phyloP scores from a whole-genome alignment of 2,329 filamentous ascomycete species.

The Ophiostoma ulmi region DNA sequence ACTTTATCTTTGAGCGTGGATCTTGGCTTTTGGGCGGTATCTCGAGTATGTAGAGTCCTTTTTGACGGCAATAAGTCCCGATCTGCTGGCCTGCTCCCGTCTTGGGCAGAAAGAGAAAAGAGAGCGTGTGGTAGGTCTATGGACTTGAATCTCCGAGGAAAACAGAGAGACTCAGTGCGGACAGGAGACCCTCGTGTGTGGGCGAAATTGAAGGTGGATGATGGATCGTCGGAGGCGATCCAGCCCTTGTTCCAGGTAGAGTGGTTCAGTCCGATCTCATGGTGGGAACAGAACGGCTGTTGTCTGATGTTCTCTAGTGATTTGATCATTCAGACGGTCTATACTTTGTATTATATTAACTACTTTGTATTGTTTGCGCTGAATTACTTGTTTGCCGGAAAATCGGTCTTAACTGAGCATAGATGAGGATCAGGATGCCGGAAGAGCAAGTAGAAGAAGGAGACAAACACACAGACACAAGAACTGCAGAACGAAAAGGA shows the following conservation, averaged over 20 bases:
- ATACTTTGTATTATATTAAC: background rate
- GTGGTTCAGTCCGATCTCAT: background rate
- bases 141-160: too few species aligned
- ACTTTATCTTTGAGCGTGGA: background rate
- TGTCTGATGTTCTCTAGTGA: background rate
- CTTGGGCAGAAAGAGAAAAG: too few species aligned
- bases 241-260: conserved; percentile 10
- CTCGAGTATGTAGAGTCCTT: background rate
- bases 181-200: background rate
- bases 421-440: background rate
- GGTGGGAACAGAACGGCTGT: background rate
- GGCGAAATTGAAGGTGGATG: background rate
- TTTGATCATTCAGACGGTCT: background rate
- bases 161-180: background rate
- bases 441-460: conserved; percentile 2
- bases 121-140: too few species aligned
- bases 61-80: background rate
- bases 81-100: background rate
- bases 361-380: background rate
- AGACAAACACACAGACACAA: background rate
- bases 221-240: background rate
- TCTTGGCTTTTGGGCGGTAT: background rate
- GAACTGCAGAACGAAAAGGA: too few species aligned
- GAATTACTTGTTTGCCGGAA: background rate
- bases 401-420: background rate